Base-by-base conservation (phyloP, 225 moss, liverwort and hornwort genomes). In the Takakia lepidozioides region DNA sequence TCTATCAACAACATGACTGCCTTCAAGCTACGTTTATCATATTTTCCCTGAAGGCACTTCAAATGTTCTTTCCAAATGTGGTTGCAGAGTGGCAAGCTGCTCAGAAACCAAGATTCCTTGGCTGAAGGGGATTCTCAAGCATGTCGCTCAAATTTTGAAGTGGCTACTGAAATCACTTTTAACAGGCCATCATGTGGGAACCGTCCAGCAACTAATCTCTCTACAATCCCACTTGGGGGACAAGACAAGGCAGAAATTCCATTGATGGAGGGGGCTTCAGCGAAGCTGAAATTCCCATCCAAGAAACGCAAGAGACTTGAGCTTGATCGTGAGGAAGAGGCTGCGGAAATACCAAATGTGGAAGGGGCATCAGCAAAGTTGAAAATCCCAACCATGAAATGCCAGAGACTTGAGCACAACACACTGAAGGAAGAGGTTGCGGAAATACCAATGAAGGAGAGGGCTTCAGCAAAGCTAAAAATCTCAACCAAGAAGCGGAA, bases 401-500 rank as follows among this genome's bases (percentile, higher is more conserved):
- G n/a, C n/a, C n/a, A n/a, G n/a, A n/a, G n/a, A n/a, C n/a, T n/a
- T n/a, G n/a, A n/a, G n/a, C n/a, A n/a, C n/a, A n/a, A n/a, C n/a
- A n/a, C n/a, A n/a, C n/a, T n/a, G n/a, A n/a, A n/a, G n/a, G n/a
- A n/a, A n/a, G n/a, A n/a, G n/a, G n/a, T n/a, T n/a, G 25, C 25
- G 10, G 45, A 46, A 22, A 22, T 25, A 22, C 18, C 38, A 24
- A 21, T 9, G 25, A 37, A 23, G 27, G 41, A 10, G 3, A 20
- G 17, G 27, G 9, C n/a, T 13, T 17, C 42, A 10, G 19, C n/a
- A 27, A 41, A 19, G 25, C 5, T 54, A 4, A 18, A 54, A 19
- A 41, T 28, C 8, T 26, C 54, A 15, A 14, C 17, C 26, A 43
- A 42, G 41, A 54, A 54, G 24, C 40, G 41, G 27, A 54, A 42